These are phyloP conservation scores for Spencermartinsiella europaea DNA, from an alignment of 805 yeast genomes.

Conservation along the genomic window DNA sequence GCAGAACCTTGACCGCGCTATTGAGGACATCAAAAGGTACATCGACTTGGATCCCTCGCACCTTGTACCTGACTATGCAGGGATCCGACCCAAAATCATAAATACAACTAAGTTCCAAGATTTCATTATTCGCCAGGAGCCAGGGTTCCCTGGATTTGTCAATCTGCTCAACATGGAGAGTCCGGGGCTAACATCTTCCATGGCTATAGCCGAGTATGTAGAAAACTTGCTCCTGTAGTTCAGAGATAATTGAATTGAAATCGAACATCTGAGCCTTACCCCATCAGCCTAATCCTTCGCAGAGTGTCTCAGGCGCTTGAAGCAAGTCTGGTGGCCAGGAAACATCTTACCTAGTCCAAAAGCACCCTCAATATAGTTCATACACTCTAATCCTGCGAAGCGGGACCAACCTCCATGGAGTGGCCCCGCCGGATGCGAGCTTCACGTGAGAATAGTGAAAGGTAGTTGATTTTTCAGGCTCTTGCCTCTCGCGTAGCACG, in stretches of 20 bases:
- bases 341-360: too few species aligned
- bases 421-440: too few species aligned
- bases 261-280: too few species aligned
- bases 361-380: too few species aligned
- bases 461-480: neutral
- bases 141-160: slow-evolving; percentile 70
- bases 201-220: slow-evolving; percentile 81
- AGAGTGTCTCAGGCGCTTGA: too few species aligned
- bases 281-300: too few species aligned
- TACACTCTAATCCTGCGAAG: too few species aligned
- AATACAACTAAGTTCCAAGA: slow-evolving; percentile 53
- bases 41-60: slow-evolving; percentile 53
- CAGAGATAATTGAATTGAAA: neutral
- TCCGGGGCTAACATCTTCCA: slow-evolving; percentile 79
- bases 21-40: slow-evolving; percentile 53
- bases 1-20: slow-evolving; percentile 49
- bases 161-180: slow-evolving; percentile 82
- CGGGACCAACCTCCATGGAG: too few species aligned
- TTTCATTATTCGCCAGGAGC: slow-evolving; percentile 65
- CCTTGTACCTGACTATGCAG: slow-evolving; percentile 65
- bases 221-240: slow-evolving; percentile 11
- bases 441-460: too few species aligned
- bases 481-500: slow-evolving; percentile 16
- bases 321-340: too few species aligned
- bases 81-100: slow-evolving; percentile 75